Conservation (phyloP, 2,329 filamentous ascomycete genomes). For the Calonectria leucothoes region DNA sequence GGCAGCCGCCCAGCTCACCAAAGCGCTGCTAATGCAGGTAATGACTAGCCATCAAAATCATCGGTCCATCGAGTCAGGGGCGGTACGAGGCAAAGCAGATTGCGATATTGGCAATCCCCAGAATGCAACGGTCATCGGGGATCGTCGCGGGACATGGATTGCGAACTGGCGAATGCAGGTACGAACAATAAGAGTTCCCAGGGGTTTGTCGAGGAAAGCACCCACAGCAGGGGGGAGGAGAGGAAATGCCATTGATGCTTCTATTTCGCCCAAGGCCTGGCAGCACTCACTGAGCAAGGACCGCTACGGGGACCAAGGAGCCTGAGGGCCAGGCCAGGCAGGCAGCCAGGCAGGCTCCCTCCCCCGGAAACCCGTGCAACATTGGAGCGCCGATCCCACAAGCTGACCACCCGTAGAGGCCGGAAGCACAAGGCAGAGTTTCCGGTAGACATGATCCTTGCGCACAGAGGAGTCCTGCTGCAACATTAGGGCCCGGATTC, state of each 20-base stretch:
- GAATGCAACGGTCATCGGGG: conserved; percentile 23
- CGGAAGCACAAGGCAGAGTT: conserved; percentile 22
- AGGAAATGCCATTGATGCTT: neutral
- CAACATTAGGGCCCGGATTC: conserved; percentile 18
- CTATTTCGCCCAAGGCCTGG: neutral
- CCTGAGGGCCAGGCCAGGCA: neutral
- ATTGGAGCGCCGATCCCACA: conserved; percentile 5
- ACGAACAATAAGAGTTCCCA: conserved; percentile 6
- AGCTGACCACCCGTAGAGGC: conserved; percentile 1
- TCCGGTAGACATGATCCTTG: conserved; percentile 29
- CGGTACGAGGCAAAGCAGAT: conserved; percentile 7
- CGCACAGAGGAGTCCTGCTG: conserved; percentile 24
- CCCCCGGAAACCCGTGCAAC: neutral
- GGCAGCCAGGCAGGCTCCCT: neutral
- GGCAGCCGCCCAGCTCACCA: conserved; percentile 14
- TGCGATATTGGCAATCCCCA: conserved; percentile 14
- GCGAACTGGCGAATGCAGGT: conserved; percentile 25
- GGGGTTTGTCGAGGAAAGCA: neutral
- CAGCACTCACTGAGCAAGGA: neutral
- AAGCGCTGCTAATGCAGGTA: conserved; percentile 18
- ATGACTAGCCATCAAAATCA: conserved; percentile 13
- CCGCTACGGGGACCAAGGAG: neutral
- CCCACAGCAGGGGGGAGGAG: neutral
- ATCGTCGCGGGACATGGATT: conserved; percentile 25
- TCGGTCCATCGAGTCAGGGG: conserved; percentile 17